These are phyloP conservation scores for Stipa capillata DNA, from an alignment of 176 grass and related monocot genomes.

Conservation along the genomic window DNA sequence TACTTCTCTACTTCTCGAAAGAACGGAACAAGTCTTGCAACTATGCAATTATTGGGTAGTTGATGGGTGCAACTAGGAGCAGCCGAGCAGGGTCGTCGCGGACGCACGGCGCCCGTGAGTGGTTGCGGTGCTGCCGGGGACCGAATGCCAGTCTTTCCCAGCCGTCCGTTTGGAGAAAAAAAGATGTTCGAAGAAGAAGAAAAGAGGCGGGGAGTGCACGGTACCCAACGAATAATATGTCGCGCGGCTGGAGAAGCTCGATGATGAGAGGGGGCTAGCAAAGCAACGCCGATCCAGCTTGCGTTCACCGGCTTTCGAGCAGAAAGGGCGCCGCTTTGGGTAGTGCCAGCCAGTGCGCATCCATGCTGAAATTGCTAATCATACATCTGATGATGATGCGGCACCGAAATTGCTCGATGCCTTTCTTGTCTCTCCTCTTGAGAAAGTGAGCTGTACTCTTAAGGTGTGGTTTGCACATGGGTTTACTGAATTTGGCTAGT, in stretches of 20 bases:
- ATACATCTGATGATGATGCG: neutral
- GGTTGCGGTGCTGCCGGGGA: neutral
- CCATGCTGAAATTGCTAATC: neutral
- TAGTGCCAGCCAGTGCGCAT: slow-evolving; percentile 11
- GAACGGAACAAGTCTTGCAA: neutral
- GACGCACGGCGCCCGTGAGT: neutral
- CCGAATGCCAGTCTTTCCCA: slow-evolving; percentile 6
- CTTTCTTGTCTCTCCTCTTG: neutral
- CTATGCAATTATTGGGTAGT: slow-evolving; percentile 6
- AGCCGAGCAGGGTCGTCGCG: neutral
- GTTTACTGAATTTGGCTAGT: neutral
- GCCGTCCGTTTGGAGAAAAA: neutral
- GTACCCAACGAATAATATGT: slow-evolving; percentile 23
- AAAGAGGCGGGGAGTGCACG: neutral
- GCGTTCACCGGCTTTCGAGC: slow-evolving; percentile 27
- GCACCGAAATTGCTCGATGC: slow-evolving; percentile 18
- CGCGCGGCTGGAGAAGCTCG: slow-evolving; percentile 21
- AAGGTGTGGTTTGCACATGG: neutral
- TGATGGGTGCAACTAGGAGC: neutral
- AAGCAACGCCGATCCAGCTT: slow-evolving; percentile 30
- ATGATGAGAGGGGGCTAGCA: too few species aligned
- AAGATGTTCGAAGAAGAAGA: neutral
- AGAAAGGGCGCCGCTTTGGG: slow-evolving; percentile 32
- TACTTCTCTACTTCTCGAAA: neutral
- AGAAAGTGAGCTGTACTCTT: neutral